Percentiles rank a stretch among this genome's conserved stretches.
phyloP scores from a whole-genome alignment of 371 early-diverging fungal genomes.

The Batkoa obscura region DNA sequence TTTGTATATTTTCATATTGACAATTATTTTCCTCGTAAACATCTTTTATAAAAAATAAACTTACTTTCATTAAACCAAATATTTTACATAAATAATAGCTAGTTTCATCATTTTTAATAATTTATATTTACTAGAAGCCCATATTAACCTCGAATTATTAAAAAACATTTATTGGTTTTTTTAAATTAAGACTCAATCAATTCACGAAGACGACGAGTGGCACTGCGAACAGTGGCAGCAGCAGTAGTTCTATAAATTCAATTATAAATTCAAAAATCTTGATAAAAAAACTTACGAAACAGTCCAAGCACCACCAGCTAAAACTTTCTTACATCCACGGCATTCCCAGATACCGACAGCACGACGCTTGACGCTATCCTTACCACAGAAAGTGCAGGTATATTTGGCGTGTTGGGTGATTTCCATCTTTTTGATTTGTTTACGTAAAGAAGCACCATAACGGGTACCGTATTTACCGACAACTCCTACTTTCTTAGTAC shows the following conservation, averaged over 20 bases:
- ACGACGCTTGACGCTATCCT: slow-evolving; percentile 86
- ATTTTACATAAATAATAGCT: too few species aligned
- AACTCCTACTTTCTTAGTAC: slow-evolving; percentile 99
- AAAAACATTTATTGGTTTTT: background rate
- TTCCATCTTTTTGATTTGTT: slow-evolving; percentile 99
- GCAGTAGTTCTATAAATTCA: slow-evolving; percentile 49
- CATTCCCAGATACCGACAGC: slow-evolving; percentile 99
- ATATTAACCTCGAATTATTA: too few species aligned
- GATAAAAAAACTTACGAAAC: slow-evolving; percentile 35
- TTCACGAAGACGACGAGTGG: slow-evolving; percentile 95
- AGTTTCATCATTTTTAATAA: too few species aligned
- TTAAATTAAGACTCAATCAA: slow-evolving; percentile 69
- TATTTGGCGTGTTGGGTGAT: slow-evolving; percentile 98
- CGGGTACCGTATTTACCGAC: slow-evolving; percentile 99
- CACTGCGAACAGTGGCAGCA: slow-evolving; percentile 79
- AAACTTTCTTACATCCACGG: slow-evolving; percentile 85
- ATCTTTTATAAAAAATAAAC: too few species aligned
- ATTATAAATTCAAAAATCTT: background rate
- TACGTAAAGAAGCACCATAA: slow-evolving; percentile 99
- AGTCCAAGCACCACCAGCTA: slow-evolving; percentile 99
- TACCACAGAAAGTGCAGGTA: slow-evolving; percentile 98
- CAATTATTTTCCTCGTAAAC: too few species aligned
- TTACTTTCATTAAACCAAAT: too few species aligned
- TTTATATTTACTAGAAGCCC: too few species aligned
- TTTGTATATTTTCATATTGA: too few species aligned